phyloP scores from a whole-genome alignment of 192 early-diverging fungal genomes.

The Coemansia sp. region DNA sequence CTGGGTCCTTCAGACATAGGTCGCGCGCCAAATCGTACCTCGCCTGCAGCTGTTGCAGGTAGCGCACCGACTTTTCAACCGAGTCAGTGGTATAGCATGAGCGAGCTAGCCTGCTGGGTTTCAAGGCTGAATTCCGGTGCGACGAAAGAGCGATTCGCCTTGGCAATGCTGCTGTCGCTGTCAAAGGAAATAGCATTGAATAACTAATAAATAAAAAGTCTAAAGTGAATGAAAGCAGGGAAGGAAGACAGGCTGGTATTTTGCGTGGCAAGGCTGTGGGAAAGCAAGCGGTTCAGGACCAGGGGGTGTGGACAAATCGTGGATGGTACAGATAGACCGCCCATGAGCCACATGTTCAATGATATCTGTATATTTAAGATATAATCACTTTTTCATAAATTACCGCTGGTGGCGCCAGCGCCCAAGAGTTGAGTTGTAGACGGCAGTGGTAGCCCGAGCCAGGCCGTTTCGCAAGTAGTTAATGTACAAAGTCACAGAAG shows the following conservation, averaged over 20 bases:
- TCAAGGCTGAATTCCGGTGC: background rate
- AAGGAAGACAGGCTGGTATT: background rate
- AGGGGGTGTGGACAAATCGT: background rate
- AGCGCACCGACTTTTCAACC: background rate
- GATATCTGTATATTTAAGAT: too few species aligned
- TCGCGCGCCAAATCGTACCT: conserved; percentile 27
- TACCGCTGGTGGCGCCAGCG: conserved; percentile 6
- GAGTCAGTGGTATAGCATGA: background rate
- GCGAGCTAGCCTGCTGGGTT: background rate
- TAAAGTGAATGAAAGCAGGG: background rate
- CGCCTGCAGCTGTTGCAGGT: conserved; percentile 22
- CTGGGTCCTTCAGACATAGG: conserved; percentile 34
- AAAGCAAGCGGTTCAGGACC: conserved; percentile 1
- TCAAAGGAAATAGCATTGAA: background rate
- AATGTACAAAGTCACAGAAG: background rate
- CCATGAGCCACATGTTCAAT: background rate
- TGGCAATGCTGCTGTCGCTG: background rate
- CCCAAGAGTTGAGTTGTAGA: conserved; percentile 12
- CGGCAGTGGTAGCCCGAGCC: background rate
- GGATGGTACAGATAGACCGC: background rate
- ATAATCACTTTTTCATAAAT: background rate
- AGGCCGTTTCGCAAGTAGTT: background rate
- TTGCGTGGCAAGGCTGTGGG: background rate
- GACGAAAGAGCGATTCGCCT: background rate
- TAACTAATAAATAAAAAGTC: background rate